Evolutionary conservation across 176 grass and related monocot genomes (phyloP).

Genomic region (Carex myosuroides): DNA sequence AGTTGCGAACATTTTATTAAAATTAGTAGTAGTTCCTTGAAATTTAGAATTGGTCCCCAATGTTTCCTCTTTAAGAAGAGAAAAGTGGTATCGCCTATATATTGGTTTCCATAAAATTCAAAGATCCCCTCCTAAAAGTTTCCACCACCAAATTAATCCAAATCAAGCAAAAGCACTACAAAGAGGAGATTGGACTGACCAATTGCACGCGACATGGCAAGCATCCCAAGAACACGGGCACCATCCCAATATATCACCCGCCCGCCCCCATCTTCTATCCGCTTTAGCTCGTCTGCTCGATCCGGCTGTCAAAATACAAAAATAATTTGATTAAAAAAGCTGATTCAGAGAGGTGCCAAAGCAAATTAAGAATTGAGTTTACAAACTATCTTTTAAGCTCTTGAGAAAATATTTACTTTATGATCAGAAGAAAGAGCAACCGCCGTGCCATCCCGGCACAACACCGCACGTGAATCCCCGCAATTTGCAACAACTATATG

Average conservation of each 20-base stretch:
- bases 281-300: conserved; percentile 49
- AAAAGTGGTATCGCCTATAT: neutral
- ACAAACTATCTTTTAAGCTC: neutral
- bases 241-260: conserved; percentile 66
- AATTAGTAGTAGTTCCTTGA: neutral
- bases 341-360: neutral
- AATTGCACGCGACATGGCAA: conserved; percentile 69
- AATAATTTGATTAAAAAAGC: neutral
- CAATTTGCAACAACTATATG: conserved; percentile 53
- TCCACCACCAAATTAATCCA: neutral
- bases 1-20: no score
- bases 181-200: conserved; percentile 30
- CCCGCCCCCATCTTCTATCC: conserved; percentile 47
- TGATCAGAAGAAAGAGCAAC: conserved; percentile 57
- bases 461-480: conserved; percentile 60
- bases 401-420: conserved; percentile 31
- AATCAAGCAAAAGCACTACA: neutral
- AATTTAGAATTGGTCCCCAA: neutral
- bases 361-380: neutral
- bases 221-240: conserved; percentile 58
- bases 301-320: conserved; percentile 38
- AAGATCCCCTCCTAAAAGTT: neutral
- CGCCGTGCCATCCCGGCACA: conserved; percentile 41
- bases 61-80: neutral
- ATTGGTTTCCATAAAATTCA: neutral